These are phyloP conservation scores for Hortaea sp. DNA, from an alignment of 2,329 filamentous ascomycete species.

Conservation along the genomic window DNA sequence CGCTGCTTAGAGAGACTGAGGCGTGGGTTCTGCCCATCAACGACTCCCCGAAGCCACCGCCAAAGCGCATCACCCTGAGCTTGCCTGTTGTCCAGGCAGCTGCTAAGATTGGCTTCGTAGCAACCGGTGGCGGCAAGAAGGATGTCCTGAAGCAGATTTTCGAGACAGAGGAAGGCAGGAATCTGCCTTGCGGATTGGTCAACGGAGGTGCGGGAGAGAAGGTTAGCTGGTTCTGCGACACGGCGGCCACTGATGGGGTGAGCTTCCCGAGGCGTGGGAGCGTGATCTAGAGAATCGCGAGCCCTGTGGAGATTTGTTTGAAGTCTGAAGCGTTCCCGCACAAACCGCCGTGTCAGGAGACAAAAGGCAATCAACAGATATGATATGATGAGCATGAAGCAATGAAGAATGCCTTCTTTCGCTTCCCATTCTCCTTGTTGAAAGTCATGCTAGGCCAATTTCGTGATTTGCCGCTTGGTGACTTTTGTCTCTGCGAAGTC, in stretches of 20 bases:
- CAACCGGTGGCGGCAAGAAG: slow-evolving; percentile 82
- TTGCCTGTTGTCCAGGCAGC: slow-evolving; percentile 84
- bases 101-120: slow-evolving; percentile 79
- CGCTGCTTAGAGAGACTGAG: slow-evolving; percentile 71
- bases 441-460: too few relatives aligned
- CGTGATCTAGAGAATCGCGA: slow-evolving; percentile 18
- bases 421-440: neutral
- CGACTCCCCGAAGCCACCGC: slow-evolving; percentile 90
- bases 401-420: neutral
- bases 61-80: slow-evolving; percentile 82
- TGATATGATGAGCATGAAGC: neutral
- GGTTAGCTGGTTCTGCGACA: slow-evolving; percentile 92
- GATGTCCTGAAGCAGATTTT: slow-evolving; percentile 89
- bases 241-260: slow-evolving; percentile 75
- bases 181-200: slow-evolving; percentile 75
- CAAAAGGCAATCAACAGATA: neutral
- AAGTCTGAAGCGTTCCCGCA: too few relatives aligned
- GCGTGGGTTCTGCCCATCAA: slow-evolving; percentile 90
- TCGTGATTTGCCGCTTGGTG: too few relatives aligned
- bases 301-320: neutral
- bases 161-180: slow-evolving; percentile 59
- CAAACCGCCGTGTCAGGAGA: too few relatives aligned
- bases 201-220: slow-evolving; percentile 77
- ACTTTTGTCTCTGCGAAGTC: too few relatives aligned
- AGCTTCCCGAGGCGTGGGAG: slow-evolving; percentile 65